These are phyloP conservation scores for Emmonsiellopsis sp. DNA, from an alignment of 2,329 filamentous ascomycete genomes.

Conservation along the genomic window DNA sequence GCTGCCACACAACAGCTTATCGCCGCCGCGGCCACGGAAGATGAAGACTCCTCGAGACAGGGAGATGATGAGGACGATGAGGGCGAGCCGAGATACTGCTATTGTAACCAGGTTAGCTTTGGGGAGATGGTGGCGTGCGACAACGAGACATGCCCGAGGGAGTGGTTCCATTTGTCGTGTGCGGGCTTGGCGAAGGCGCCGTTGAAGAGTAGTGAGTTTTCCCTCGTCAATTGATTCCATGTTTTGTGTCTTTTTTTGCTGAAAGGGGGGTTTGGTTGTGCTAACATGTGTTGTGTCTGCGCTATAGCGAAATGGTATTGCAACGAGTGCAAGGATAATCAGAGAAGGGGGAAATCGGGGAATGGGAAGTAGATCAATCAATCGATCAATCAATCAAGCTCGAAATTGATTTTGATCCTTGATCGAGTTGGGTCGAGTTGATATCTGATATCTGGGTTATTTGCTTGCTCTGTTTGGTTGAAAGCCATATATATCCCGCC, in stretches of 20 bases:
- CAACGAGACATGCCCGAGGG: constrained; percentile 59
- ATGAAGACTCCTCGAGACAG: constrained; percentile 33
- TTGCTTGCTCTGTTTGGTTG: neutral
- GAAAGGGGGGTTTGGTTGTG: too few species aligned
- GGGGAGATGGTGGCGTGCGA: constrained; percentile 81
- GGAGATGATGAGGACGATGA: constrained; percentile 50
- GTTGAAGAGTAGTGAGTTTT: constrained; percentile 60
- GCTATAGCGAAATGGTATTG: constrained; percentile 71
- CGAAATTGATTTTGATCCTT: too few species aligned
- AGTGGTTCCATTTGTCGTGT: constrained; percentile 80
- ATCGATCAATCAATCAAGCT: too few species aligned
- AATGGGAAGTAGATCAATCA: neutral
- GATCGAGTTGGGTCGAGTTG: too few species aligned
- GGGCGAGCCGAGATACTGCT: constrained; percentile 68
- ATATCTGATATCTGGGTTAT: too few species aligned
- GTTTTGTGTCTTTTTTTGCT: neutral
- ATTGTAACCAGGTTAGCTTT: constrained; percentile 71
- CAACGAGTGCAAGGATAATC: constrained; percentile 63
- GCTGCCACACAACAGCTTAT: constrained; percentile 11
- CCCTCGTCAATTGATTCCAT: constrained; percentile 3
- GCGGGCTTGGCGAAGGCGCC: constrained; percentile 71
- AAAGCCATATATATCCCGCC: neutral
- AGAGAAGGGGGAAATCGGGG: constrained; percentile 31
- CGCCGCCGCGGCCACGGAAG: constrained; percentile 25
- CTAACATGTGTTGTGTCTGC: constrained; percentile 1